Conservation (phyloP, 495 filamentous ascomycete species). For the Platismatia glauca region DNA sequence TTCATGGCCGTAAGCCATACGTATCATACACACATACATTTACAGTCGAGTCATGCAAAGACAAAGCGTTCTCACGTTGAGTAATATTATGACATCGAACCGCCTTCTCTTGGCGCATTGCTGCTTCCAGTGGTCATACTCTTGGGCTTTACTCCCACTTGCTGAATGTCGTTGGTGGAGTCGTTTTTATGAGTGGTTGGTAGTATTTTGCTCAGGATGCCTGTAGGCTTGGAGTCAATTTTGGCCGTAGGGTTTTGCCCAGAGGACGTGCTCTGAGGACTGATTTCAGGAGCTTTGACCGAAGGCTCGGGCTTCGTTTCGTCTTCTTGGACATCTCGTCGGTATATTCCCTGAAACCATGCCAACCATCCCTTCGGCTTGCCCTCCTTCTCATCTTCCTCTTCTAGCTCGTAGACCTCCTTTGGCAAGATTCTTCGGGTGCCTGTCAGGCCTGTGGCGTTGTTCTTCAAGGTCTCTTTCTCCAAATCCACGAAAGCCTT, state of each 20-base stretch:
- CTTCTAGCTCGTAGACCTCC: conserved; percentile 38
- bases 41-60: neutral
- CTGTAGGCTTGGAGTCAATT: neutral
- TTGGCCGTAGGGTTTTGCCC: neutral
- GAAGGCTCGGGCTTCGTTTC: conserved; percentile 16
- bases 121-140: neutral
- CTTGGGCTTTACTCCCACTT: neutral
- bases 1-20: neutral
- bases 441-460: conserved; percentile 23
- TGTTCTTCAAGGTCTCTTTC: conserved; percentile 51
- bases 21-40: neutral
- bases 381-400: conserved; percentile 28
- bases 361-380: conserved; percentile 26
- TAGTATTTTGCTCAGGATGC: neutral
- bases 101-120: neutral
- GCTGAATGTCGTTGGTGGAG: neutral
- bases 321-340: neutral
- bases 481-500: conserved; percentile 57
- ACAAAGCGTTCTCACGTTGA: neutral
- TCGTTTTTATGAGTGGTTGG: neutral
- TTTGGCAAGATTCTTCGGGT: conserved; percentile 37
- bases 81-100: neutral
- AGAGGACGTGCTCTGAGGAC: neutral
- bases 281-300: conserved; percentile 4
- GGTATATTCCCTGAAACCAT: conserved; percentile 23